Evolutionary conservation across 371 early-diverging fungal genomes (phyloP), one percentile per base, ranked within the genome.

Genomic region (Mortierella sp.): DNA sequence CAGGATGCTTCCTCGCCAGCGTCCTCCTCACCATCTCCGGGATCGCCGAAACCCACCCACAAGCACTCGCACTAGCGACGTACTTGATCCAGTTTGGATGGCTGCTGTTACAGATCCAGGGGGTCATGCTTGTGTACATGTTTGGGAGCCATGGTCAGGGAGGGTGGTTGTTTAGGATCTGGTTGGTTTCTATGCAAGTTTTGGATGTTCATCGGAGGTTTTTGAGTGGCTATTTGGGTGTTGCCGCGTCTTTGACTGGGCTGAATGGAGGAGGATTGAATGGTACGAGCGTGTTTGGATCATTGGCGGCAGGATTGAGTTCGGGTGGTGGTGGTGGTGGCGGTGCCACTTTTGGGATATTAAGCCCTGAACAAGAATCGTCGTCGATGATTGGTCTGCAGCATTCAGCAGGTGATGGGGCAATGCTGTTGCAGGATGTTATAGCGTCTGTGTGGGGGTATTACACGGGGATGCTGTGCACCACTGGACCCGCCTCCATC

Each of bases 1-100:
- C 82, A 70, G 86, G 86, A 12, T 86, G 82, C 46, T 77, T 86
- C 48, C 80, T 86, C 3, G 86, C 86, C 35, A 75, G 82, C 16
- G 16, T 79, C 41, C 60, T 86, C 38, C 75, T 86, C 51, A 86
- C 82, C 48, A 71, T 86, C 35, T 82, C 86, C 4, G 86, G 86
- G 1, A 86, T 86, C 32, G 82, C 82, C 27, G 86, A 86, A 41
- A 86, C 86, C 1, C 86, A 86, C 18, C 82, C 86, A 5, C 74
- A 86, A 4, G 86, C 86, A 1, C 71, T 86, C 18, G 74, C 75
- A 16, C 41, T 86, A 10, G 82, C 86, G 4, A 82, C 82, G 0
- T 76, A 82, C 24, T 49, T 80, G 29, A 86, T 86, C 18, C 86
- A 86, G 29, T 65, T 74, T 12, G 86, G 82, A 70, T 86, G 86